Percentiles rank a stretch among this genome's conserved stretches.
Conservation (phyloP, 2,329 filamentous ascomycete species). For the Pseudocercospora fuligena region DNA sequence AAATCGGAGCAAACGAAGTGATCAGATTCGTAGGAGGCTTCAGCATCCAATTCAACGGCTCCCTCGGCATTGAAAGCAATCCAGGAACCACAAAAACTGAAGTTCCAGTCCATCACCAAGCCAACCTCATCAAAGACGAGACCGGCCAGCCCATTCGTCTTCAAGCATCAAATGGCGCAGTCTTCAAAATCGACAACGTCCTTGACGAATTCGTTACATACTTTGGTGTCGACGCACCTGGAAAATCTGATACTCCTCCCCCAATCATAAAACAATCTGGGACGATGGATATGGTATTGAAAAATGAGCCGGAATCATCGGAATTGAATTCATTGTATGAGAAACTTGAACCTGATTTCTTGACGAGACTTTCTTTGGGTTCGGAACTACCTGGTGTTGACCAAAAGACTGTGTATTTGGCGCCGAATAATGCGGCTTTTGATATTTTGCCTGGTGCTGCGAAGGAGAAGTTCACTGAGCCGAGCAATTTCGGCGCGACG, state of each 20-base stretch:
- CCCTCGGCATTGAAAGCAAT: slow-evolving; percentile 22
- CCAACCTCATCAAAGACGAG: slow-evolving; percentile 14
- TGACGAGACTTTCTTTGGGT: slow-evolving; percentile 15
- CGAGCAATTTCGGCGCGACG: slow-evolving; percentile 18
- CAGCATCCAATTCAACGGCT: slow-evolving; percentile 11
- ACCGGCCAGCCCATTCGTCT: slow-evolving; percentile 4
- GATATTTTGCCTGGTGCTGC: slow-evolving; percentile 14
- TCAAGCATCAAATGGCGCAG: slow-evolving; percentile 22
- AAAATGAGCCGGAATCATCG: slow-evolving; percentile 9
- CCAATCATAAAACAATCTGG: slow-evolving; percentile 9
- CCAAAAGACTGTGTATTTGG: slow-evolving; percentile 19
- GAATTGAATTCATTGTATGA: slow-evolving; percentile 6
- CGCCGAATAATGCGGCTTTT: slow-evolving; percentile 25
- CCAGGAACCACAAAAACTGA: slow-evolving; percentile 9
- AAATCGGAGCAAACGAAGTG: neutral
- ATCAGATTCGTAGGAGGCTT: slow-evolving; percentile 23
- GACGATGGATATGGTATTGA: slow-evolving; percentile 20
- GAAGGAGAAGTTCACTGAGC: slow-evolving; percentile 9
- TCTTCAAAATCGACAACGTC: slow-evolving; percentile 23
- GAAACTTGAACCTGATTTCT: slow-evolving; percentile 18
- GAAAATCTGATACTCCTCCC: neutral
- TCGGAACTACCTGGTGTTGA: neutral
- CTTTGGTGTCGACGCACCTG: slow-evolving; percentile 15
- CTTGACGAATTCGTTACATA: slow-evolving; percentile 23
- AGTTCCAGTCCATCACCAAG: neutral